Evolutionary conservation across 352 stramenopile species (phyloP).

Genomic region (Pythium oligandrum): DNA sequence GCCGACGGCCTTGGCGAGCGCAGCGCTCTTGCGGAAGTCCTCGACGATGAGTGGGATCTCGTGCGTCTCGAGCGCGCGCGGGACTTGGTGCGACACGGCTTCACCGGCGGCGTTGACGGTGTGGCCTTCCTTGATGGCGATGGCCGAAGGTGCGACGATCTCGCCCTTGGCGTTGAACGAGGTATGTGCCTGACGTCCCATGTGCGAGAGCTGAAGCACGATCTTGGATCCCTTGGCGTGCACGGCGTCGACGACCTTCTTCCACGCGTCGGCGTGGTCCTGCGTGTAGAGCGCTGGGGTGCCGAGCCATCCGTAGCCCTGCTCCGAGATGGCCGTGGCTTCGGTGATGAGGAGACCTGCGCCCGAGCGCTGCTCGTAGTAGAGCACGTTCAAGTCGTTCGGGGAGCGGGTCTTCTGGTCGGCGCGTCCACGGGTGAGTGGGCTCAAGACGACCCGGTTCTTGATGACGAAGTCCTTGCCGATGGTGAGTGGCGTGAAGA

Average conservation of each 20-base stretch:
- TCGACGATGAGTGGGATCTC: slow-evolving; percentile 48
- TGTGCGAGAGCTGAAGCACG: slow-evolving; percentile 74
- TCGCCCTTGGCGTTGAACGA: too few relatives aligned
- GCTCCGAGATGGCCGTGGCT: too few relatives aligned
- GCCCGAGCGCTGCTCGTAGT: slow-evolving; percentile 10
- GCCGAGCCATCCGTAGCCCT: slow-evolving; percentile 4
- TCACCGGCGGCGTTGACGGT: neutral
- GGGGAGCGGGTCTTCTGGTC: slow-evolving; percentile 11
- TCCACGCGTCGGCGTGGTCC: too few relatives aligned
- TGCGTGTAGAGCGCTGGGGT: slow-evolving; percentile 5
- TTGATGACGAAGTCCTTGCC: too few relatives aligned
- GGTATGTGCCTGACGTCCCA: slow-evolving; percentile 35
- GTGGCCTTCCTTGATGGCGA: slow-evolving; percentile 11
- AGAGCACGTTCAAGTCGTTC: slow-evolving; percentile 4
- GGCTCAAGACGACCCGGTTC: slow-evolving; percentile 3
- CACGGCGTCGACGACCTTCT: slow-evolving; percentile 8
- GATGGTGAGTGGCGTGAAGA: too few relatives aligned
- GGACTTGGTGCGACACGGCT: slow-evolving; percentile 12
- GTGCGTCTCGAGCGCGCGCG: too few relatives aligned
- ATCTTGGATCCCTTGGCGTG: slow-evolving; percentile 11
- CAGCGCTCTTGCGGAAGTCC: too few relatives aligned
- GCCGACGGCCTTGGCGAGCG: too few relatives aligned
- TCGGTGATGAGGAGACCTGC: too few relatives aligned
- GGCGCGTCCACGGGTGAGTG: slow-evolving; percentile 26
- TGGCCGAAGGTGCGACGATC: slow-evolving; percentile 24